Conservation (phyloP, 2,329 filamentous ascomycete genomes). For the Nothophoma quercina region DNA sequence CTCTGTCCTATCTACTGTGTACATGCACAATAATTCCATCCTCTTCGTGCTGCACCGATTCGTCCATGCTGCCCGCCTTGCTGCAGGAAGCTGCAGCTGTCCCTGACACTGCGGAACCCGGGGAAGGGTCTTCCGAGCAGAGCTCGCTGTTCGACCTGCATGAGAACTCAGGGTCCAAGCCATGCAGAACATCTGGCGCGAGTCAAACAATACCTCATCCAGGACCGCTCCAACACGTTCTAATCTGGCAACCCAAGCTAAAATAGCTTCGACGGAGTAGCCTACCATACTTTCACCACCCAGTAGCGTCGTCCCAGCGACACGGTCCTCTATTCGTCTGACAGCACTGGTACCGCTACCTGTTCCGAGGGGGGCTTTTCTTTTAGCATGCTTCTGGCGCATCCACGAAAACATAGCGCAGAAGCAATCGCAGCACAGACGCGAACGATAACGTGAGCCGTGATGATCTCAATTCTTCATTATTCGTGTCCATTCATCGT, state of each 20-base stretch:
- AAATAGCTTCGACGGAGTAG: too few species aligned
- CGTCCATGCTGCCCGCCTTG: neutral
- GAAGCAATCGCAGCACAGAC: neutral
- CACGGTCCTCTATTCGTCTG: neutral
- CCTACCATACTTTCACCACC: neutral
- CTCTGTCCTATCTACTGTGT: too few species aligned
- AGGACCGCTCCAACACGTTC: neutral
- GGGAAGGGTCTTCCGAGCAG: neutral
- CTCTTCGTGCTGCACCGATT: neutral
- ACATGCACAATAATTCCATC: too few species aligned
- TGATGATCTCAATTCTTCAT: constrained; percentile 1
- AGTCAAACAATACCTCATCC: neutral
- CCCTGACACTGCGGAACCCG: neutral
- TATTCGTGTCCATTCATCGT: constrained; percentile 5
- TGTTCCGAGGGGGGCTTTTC: neutral
- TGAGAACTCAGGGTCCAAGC: neutral
- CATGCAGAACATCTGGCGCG: too few species aligned
- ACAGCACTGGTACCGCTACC: neutral
- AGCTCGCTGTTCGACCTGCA: constrained; percentile 6
- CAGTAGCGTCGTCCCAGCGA: neutral
- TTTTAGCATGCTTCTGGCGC: neutral
- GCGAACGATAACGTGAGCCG: neutral
- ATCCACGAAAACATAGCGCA: constrained; percentile 1
- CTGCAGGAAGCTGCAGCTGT: constrained; percentile 1
- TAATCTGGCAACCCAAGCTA: constrained; percentile 3